Evolutionary conservation across 2,329 filamentous ascomycete genomes (phyloP).

Genomic region (Xylogone sp.): DNA sequence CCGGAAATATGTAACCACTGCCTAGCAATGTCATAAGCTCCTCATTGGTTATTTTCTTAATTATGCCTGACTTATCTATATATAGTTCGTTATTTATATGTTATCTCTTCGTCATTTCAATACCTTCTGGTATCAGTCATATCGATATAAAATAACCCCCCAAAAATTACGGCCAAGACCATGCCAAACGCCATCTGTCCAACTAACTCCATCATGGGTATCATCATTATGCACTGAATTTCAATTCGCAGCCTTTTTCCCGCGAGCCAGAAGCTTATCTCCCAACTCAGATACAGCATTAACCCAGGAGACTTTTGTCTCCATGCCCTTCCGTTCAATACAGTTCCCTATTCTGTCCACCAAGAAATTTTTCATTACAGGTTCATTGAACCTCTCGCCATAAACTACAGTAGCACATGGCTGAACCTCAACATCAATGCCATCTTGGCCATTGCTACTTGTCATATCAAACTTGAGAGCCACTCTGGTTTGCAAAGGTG

Average conservation of each 20-base stretch:
- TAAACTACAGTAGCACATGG: constrained; percentile 64
- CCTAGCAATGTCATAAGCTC: no score
- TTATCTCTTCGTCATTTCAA: no score
- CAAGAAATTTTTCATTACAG: constrained; percentile 72
- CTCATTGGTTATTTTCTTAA: no score
- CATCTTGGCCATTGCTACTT: constrained; percentile 39
- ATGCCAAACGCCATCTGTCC: neutral
- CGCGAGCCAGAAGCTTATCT: constrained; percentile 51
- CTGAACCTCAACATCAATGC: constrained; percentile 50
- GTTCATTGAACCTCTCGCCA: constrained; percentile 72
- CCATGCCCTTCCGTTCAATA: constrained; percentile 28
- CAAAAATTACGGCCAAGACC: no score
- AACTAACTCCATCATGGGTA: neutral
- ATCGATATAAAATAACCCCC: no score
- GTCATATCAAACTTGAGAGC: constrained; percentile 56
- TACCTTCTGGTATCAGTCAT: no score
- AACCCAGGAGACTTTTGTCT: constrained; percentile 45
- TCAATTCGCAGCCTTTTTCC: constrained; percentile 38
- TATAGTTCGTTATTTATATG: no score
- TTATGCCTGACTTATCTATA: no score
- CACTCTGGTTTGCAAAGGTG: constrained; percentile 64
- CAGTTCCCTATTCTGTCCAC: constrained; percentile 43
- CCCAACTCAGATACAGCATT: constrained; percentile 53
- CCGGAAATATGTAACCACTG: no score
- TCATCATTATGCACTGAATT: neutral